Conservation (phyloP, 176 grass and related monocot genomes). For the Zoysia japonica region DNA sequence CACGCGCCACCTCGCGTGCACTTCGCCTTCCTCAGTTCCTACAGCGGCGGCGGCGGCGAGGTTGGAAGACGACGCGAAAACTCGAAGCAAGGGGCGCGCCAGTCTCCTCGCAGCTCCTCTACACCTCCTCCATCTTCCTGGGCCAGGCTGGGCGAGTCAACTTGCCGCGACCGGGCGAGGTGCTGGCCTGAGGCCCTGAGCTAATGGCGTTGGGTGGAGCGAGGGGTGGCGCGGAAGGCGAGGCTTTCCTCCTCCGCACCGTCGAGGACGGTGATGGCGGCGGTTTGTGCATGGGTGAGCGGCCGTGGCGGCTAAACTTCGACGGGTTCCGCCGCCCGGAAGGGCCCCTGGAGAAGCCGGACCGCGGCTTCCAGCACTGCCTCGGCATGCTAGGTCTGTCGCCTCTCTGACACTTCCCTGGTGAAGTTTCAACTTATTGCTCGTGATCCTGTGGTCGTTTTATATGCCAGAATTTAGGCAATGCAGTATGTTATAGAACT, state of each 20-base stretch:
- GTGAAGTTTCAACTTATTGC: background rate
- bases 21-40: background rate
- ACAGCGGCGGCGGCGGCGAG: background rate
- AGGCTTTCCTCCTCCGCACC: conserved; percentile 53
- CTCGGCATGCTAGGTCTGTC: conserved; percentile 63
- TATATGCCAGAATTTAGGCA: no score
- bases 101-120: background rate
- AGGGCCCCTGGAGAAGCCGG: conserved; percentile 43
- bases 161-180: background rate
- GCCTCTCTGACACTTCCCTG: background rate
- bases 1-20: background rate
- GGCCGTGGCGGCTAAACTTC: conserved; percentile 72
- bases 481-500: background rate
- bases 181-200: background rate
- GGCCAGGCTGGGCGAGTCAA: background rate
- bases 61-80: background rate
- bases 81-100: background rate
- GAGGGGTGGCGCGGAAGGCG: conserved; percentile 31
- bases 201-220: conserved; percentile 22
- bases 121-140: background rate
- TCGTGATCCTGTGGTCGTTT: background rate
- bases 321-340: conserved; percentile 48
- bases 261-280: conserved; percentile 17
- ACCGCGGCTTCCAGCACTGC: conserved; percentile 61
- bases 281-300: conserved; percentile 28